phyloP scores from a whole-genome alignment of 768 basidiomycete species.

The Galerina marginata region DNA sequence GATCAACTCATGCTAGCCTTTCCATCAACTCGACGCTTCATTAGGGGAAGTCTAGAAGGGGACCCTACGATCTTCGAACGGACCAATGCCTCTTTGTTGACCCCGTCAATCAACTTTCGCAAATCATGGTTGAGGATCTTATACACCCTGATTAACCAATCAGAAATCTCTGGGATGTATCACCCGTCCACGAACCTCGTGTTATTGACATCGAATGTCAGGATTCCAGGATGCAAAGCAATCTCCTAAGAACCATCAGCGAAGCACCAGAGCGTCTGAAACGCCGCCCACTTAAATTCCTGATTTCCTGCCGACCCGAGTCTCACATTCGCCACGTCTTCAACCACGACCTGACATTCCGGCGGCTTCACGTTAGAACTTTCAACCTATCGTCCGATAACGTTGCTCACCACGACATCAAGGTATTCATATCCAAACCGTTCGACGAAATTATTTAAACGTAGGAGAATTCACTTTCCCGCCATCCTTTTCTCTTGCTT shows the following conservation, averaged over 20 bases:
- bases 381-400: constrained; percentile 11
- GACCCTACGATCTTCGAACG: constrained; percentile 15
- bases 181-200: constrained; percentile 1
- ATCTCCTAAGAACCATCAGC: constrained; percentile 11
- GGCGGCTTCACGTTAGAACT: background rate
- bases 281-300: constrained; percentile 17
- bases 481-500: too few relatives aligned
- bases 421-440: constrained; percentile 12
- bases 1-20: constrained; percentile 19
- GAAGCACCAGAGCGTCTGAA: constrained; percentile 3
- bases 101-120: constrained; percentile 8
- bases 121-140: constrained; percentile 1
- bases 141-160: background rate
- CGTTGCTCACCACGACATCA: constrained; percentile 17
- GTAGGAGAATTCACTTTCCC: background rate
- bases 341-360: constrained; percentile 7
- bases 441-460: constrained; percentile 13
- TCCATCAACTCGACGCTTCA: constrained; percentile 8
- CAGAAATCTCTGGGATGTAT: constrained; percentile 1
- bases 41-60: constrained; percentile 8
- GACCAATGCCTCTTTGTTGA: constrained; percentile 15
- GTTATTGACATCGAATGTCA: constrained; percentile 22
- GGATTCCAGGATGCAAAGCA: constrained; percentile 6
- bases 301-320: constrained; percentile 25
- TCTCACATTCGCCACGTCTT: constrained; percentile 17